phyloP scores from a whole-genome alignment of 2,329 filamentous ascomycete genomes.

The Graphilbum sp. region DNA sequence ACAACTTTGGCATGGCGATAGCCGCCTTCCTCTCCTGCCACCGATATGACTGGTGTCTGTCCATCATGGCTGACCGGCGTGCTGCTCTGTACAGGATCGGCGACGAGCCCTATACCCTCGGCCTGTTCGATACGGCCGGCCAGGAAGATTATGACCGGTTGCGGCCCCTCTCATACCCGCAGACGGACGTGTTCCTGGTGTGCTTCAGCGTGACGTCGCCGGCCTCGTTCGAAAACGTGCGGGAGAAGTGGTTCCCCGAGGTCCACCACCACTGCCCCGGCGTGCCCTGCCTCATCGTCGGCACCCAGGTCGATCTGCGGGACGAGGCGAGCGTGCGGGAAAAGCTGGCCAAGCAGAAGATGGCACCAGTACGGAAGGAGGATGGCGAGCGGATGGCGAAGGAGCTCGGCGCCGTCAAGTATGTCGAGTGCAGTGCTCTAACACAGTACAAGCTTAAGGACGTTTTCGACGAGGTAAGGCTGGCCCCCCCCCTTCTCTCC shows the following conservation, averaged over 20 bases:
- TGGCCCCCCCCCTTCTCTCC: background rate
- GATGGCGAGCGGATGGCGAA: constrained; percentile 94
- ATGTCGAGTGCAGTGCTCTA: constrained; percentile 94
- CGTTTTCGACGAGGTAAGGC: constrained; percentile 87
- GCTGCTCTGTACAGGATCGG: too few species aligned
- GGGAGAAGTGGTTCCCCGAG: constrained; percentile 98
- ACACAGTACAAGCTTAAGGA: constrained; percentile 99
- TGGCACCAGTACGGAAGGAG: constrained; percentile 80
- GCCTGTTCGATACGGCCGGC: constrained; percentile 94
- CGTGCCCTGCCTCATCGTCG: constrained; percentile 93
- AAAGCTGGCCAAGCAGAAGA: constrained; percentile 90
- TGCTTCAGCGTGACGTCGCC: constrained; percentile 98
- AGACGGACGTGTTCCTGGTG: constrained; percentile 96
- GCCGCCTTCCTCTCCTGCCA: too few species aligned
- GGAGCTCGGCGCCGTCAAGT: constrained; percentile 94
- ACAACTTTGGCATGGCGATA: too few species aligned
- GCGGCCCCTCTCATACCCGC: constrained; percentile 89
- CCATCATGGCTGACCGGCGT: background rate
- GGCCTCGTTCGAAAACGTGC: constrained; percentile 96
- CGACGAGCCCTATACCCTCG: constrained; percentile 93
- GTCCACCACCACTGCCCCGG: constrained; percentile 97
- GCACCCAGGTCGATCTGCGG: constrained; percentile 90
- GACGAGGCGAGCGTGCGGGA: constrained; percentile 77
- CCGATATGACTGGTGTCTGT: too few species aligned
- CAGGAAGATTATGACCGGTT: constrained; percentile 99